Conservation (phyloP, 768 basidiomycete genomes). For the Auriscalpium microsporum region DNA sequence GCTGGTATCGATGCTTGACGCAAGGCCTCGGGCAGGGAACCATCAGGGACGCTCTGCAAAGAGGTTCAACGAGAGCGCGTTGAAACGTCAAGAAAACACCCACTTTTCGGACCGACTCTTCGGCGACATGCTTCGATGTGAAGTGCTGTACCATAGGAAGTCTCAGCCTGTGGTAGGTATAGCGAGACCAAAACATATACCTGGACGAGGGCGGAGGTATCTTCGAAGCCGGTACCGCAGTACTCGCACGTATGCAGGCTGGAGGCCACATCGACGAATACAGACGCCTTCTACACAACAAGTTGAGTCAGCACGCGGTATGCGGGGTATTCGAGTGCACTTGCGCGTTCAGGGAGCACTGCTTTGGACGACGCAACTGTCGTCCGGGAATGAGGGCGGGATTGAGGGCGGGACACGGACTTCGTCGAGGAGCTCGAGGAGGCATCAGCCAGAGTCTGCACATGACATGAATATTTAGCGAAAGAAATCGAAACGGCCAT, state of each 20-base stretch:
- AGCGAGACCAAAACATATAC: background rate
- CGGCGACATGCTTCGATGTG: background rate
- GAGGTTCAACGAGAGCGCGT: background rate
- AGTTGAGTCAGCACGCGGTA: no score
- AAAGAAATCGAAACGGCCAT: no score
- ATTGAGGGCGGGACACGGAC: background rate
- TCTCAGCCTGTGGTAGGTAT: no score
- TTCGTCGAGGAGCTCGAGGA: background rate
- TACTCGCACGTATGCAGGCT: background rate
- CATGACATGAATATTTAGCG: no score
- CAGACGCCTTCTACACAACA: no score
- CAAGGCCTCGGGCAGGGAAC: no score
- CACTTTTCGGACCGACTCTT: background rate
- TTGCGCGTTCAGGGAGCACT: background rate
- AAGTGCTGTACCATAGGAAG: background rate
- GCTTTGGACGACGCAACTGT: background rate
- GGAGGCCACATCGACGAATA: background rate
- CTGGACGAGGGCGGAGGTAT: background rate
- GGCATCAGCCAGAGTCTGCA: no score
- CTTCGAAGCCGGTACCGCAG: background rate
- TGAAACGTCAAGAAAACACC: background rate
- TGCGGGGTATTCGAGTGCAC: background rate
- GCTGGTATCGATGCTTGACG: no score
- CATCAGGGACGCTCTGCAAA: no score
- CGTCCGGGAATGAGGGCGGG: background rate